Evolutionary conservation across 169 alveolate genomes (phyloP), one percentile per base, ranked within the genome.

Genomic region (Plasmodium chabaudi): DNA sequence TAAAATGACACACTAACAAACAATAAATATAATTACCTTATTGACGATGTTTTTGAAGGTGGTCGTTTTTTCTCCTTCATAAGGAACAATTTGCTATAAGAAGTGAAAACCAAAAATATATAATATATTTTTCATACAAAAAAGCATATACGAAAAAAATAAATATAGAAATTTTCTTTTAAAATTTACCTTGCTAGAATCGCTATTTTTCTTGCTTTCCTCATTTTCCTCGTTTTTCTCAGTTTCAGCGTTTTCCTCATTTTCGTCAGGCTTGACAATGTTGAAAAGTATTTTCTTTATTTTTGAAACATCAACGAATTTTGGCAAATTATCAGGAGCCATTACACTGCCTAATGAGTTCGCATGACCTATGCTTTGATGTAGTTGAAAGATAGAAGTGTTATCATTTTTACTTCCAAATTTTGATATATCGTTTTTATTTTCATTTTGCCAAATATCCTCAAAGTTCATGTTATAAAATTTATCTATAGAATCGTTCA

Each of bases 251-350:
- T 12, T 34, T 25, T 59, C 47, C 23, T 79, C 84, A 2, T 67
- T 57, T 47, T 60, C 89, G n/a, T 44, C 61, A 15, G 89, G 82
- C 65, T 65, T 79, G 23, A 79, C 89, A 34, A 79, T 67, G 60
- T 79, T 72, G 44, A 79, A 79, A 17, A 79, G 47, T 10, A 79
- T 79, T 19, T 79, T 64, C 17, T 79, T 79, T 27, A 79, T 67
- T 57, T 79, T 79, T 1, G 89, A 65, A 44, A 79, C 89, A 23
- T 79, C 89, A 19, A 79, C 89, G 68, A 79, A 79, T 79, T 79
- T 79, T 1, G 89, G 57, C 1, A 79, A 19, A 79, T 67, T 64
- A 42, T 79, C 89, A 34, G 42, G 42, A 42, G 68, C 42, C 25
- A 53, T 34, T 34, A 57, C 57, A 79, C 55, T 51, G 34, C 84